A percentile compares a stretch with the other conserved stretches of the same genome.
Conservation (phyloP, 306 rosid species). For the Oxytropis ochrocephala region DNA sequence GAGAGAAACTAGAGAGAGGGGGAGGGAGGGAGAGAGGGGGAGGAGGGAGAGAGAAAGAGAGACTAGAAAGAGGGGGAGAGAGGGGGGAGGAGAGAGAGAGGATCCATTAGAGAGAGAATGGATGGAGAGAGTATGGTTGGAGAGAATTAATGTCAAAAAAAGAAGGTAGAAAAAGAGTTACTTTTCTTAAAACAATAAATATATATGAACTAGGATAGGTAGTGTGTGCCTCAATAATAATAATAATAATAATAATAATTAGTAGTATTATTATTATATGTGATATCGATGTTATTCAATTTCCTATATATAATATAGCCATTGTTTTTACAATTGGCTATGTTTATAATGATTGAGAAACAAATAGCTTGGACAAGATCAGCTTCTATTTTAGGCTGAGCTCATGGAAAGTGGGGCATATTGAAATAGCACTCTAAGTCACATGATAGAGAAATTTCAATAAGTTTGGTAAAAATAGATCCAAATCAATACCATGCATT, state of each 20-base stretch:
- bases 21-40: too few relatives aligned
- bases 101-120: too few relatives aligned
- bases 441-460: conserved; percentile 32
- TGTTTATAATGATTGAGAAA: conserved; percentile 14
- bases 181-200: background rate
- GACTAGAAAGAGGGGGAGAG: too few relatives aligned
- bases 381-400: conserved; percentile 43
- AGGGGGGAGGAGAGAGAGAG: background rate
- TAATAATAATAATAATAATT: background rate
- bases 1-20: background rate
- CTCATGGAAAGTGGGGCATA: conserved; percentile 43
- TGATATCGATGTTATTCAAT: background rate
- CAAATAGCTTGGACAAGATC: conserved; percentile 24
- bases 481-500: conserved; percentile 21
- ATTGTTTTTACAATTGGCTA: conserved; percentile 1
- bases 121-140: too few relatives aligned
- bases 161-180: background rate
- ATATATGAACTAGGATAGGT: background rate
- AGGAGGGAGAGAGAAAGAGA: too few relatives aligned
- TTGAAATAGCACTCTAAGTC: conserved; percentile 29
- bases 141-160: background rate
- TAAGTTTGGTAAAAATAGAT: conserved; percentile 22
- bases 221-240: background rate
- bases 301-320: background rate
- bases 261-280: background rate